Percentiles rank a stretch among this genome's conserved stretches.
phyloP scores from a whole-genome alignment of 805 yeast species.

The Hanseniaspora osmophila region DNA sequence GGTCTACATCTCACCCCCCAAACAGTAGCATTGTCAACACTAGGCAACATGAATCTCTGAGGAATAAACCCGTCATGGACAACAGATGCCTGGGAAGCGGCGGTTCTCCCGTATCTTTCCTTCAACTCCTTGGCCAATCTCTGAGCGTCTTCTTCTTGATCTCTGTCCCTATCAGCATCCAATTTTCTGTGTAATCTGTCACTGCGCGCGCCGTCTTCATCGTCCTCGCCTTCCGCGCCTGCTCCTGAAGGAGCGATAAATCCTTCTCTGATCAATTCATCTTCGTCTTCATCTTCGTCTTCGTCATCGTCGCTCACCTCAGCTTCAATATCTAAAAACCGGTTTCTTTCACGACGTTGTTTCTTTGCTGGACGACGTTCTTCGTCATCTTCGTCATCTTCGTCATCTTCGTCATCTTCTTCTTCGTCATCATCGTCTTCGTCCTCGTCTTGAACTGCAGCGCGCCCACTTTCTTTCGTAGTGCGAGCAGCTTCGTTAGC shows the following conservation, averaged over 20 bases:
- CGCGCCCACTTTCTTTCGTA: no score
- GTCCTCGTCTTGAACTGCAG: conserved; percentile 24
- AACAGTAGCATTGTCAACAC: conserved; percentile 89
- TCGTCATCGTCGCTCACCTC: conserved; percentile 93
- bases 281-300: conserved; percentile 87
- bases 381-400: conserved; percentile 46
- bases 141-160: conserved; percentile 91
- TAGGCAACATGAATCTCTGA: conserved; percentile 83
- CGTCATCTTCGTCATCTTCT: conserved; percentile 38
- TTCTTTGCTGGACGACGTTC: conserved; percentile 32
- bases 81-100: conserved; percentile 65
- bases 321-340: conserved; percentile 95
- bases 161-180: conserved; percentile 74
- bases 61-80: conserved; percentile 73
- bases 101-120: conserved; percentile 80
- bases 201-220: conserved; percentile 36
- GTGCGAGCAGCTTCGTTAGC: no score
- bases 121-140: conserved; percentile 81
- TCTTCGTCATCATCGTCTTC: conserved; percentile 31
- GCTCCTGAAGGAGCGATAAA: conserved; percentile 47
- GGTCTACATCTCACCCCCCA: conserved; percentile 92
- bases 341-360: conserved; percentile 46
- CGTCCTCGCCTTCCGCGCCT: conserved; percentile 54
- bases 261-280: conserved; percentile 75
- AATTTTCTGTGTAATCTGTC: conserved; percentile 83